Conservation (phyloP, 805 yeast species). For the Cephaloascus albidus region DNA sequence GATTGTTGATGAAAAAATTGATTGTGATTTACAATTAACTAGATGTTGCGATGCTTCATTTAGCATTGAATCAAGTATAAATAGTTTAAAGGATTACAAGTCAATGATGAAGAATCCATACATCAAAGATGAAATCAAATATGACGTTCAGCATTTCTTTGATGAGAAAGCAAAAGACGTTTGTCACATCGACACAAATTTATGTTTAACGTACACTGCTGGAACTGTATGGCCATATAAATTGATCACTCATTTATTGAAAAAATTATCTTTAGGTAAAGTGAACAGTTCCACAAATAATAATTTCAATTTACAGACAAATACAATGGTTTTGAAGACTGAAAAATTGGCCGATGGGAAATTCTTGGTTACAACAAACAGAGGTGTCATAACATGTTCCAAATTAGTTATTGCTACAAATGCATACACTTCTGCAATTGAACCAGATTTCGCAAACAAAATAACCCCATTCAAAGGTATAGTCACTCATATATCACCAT, state of each 20-base stretch:
- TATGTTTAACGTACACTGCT: constrained; percentile 6
- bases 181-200: constrained; percentile 4
- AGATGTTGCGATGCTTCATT: constrained; percentile 5
- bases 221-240: constrained; percentile 7
- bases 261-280: not conserved
- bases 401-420: not conserved
- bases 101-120: constrained; percentile 3
- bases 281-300: not conserved
- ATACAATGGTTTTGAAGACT: constrained; percentile 2
- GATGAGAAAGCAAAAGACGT: constrained; percentile 5
- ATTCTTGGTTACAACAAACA: constrained; percentile 19
- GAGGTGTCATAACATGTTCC: constrained; percentile 14
- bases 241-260: constrained; percentile 3
- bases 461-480: constrained; percentile 25
- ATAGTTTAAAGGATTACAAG: constrained; percentile 1
- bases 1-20: constrained; percentile 1
- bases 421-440: constrained; percentile 7
- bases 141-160: constrained; percentile 3
- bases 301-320: constrained; percentile 5
- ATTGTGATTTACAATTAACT: constrained; percentile 5
- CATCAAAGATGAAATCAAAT: constrained; percentile 4
- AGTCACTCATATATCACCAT: constrained; percentile 3
- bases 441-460: constrained; percentile 13
- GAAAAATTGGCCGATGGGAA: constrained; percentile 10
- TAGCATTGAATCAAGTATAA: constrained; percentile 1